Percentiles rank a stretch among this genome's conserved stretches.
Evolutionary conservation across 768 basidiomycete genomes (phyloP).

Genomic region (Termitomyces sp.): DNA sequence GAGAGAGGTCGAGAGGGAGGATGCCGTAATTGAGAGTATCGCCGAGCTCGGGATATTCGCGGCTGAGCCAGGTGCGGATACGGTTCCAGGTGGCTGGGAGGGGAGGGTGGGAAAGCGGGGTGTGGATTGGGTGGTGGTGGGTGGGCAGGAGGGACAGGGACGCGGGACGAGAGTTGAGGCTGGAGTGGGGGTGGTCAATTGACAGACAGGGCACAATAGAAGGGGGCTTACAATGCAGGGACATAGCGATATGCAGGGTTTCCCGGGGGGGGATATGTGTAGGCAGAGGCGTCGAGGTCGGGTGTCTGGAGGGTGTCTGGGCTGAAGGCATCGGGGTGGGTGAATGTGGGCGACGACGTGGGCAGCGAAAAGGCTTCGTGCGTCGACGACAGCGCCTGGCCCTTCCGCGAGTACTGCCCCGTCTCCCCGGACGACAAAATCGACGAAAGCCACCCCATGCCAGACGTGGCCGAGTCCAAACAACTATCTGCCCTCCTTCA

Average conservation of each 20-base stretch:
- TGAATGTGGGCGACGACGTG: constrained; percentile 58
- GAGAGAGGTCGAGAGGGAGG: constrained; percentile 70
- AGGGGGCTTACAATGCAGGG: constrained; percentile 44
- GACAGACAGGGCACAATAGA: constrained; percentile 2
- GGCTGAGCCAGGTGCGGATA: constrained; percentile 73
- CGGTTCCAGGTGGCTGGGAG: constrained; percentile 85
- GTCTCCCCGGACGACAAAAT: constrained; percentile 51
- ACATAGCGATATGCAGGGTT: constrained; percentile 56
- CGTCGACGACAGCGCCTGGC: constrained; percentile 72
- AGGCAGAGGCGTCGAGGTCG: constrained; percentile 47
- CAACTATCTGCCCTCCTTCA: neutral
- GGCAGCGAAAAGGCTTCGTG: constrained; percentile 89
- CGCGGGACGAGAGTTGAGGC: constrained; percentile 39
- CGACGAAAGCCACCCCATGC: constrained; percentile 73
- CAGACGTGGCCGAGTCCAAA: constrained; percentile 2
- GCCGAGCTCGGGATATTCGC: constrained; percentile 90
- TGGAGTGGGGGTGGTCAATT: constrained; percentile 11
- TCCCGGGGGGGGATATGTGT: constrained; percentile 78
- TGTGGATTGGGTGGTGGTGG: constrained; percentile 51
- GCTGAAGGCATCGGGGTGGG: constrained; percentile 58
- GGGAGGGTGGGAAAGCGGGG: constrained; percentile 37
- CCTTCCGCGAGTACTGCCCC: constrained; percentile 47
- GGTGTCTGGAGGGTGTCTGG: constrained; percentile 48
- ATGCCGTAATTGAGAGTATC: constrained; percentile 95
- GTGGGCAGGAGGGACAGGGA: constrained; percentile 62